These are phyloP conservation scores for Echinosophora koreensis DNA, from an alignment of 306 rosid species.

Conservation along the genomic window DNA sequence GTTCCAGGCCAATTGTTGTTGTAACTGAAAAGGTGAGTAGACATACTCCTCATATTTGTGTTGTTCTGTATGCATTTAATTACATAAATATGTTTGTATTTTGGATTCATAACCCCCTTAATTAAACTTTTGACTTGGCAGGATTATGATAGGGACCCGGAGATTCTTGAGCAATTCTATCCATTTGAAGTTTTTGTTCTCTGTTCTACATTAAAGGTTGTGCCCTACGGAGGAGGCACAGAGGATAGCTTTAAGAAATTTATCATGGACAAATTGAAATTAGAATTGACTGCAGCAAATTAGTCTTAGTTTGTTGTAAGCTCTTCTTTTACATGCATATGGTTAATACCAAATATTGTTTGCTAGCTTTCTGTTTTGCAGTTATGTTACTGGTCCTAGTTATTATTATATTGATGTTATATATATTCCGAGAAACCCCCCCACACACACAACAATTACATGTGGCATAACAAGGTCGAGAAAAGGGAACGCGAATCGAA, in stretches of 20 bases:
- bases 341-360: constrained; percentile 6
- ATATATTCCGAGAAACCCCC: too few relatives aligned
- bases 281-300: constrained; percentile 43
- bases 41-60: constrained; percentile 29
- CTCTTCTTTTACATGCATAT: background rate
- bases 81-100: background rate
- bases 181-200: constrained; percentile 70
- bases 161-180: constrained; percentile 61
- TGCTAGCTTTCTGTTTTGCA: constrained; percentile 10
- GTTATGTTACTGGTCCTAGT: too few relatives aligned
- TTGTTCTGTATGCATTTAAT: background rate
- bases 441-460: too few relatives aligned
- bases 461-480: too few relatives aligned
- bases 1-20: constrained; percentile 67
- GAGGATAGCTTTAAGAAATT: constrained; percentile 71
- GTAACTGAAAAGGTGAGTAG: constrained; percentile 82
- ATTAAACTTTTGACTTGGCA: constrained; percentile 45
- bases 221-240: constrained; percentile 52
- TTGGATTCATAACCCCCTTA: constrained; percentile 1
- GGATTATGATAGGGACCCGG: constrained; percentile 91
- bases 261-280: constrained; percentile 55
- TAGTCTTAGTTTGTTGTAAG: constrained; percentile 14
- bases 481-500: too few relatives aligned
- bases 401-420: too few relatives aligned
- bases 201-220: constrained; percentile 64